Conservation (phyloP, 2,329 filamentous ascomycete genomes). For the Trichoderma endophyticum region DNA sequence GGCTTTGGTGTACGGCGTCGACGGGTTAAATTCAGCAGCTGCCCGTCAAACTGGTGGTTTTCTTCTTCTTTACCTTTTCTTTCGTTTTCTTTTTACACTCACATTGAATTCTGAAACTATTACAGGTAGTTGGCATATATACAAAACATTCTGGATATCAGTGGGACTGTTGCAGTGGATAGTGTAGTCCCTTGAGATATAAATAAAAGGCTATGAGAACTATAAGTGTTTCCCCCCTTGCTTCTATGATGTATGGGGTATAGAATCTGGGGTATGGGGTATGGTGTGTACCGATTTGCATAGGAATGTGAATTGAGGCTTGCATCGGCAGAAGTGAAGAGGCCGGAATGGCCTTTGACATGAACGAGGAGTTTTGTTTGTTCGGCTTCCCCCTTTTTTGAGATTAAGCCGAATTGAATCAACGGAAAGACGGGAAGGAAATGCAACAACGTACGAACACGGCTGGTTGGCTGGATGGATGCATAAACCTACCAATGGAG, state of each 20-base stretch:
- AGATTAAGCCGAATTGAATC: background rate
- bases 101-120: background rate
- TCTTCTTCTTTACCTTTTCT: background rate
- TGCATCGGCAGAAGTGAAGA: background rate
- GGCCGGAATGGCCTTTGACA: background rate
- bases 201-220: background rate
- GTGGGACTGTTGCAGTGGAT: background rate
- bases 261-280: background rate
- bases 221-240: background rate
- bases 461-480: background rate
- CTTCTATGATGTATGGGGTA: background rate
- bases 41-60: background rate
- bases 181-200: background rate
- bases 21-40: background rate
- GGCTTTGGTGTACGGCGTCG: constrained; percentile 9
- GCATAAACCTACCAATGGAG: background rate
- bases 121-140: background rate
- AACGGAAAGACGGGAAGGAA: background rate
- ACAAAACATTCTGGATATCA: background rate
- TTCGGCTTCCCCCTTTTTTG: background rate
- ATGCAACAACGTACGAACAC: background rate
- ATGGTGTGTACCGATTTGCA: background rate
- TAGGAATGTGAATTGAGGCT: background rate
- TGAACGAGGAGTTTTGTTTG: background rate
- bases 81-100: background rate